Base-by-base conservation (phyloP, 78 protist genomes). In the Creolimax fragrantissima region DNA sequence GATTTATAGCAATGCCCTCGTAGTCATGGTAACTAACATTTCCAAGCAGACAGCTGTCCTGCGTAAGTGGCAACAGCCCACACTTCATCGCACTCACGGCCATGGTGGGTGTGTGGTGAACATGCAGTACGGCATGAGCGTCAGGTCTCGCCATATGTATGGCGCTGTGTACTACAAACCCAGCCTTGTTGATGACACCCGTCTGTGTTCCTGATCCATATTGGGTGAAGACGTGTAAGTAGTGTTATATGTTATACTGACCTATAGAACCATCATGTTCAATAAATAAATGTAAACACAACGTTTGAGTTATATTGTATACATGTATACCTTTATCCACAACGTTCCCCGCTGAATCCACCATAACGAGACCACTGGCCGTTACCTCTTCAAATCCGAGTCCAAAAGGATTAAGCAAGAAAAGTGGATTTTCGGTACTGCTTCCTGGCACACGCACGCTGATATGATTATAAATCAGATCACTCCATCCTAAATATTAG, bases 401-500 rank as follows among this genome's bases (percentile, higher is more conserved):
- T 6, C 90, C 90, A 42, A 37, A 86, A 4, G 42, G 42, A 41
- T 86, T 86, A 45, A 86, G 42, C 44, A 83, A 41, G 37, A 86
- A 86, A 36, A 86, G 7, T 0, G 42, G 90, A 5, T 86, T 36
- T 7, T 37, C 90, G 41, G 17, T 36, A 24, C 74, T 58, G 24
- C 74, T 58, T 5, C 90, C 44, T 7, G 90, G 90, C 90, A 86
- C 2, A 32, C 90, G 90, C 45, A 42, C 90, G 44, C 45, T 35
- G 17, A 86, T 36, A 32, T 86, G 90, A 32, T 36, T 86, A 45
- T 42, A 86, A 45, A 86, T 86, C 45, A 41, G 5, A 45, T 86
- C 90, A 35, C 24, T 5, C 90, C 90, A 86, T 36, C 90, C 86
- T n/a, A n/a, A n/a, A n/a, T n/a, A n/a, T n/a, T n/a, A n/a, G n/a